These are phyloP conservation scores for Rutidosis leptorrhynchoides DNA, from an alignment of 129 eudicot species.

Conservation along the genomic window DNA sequence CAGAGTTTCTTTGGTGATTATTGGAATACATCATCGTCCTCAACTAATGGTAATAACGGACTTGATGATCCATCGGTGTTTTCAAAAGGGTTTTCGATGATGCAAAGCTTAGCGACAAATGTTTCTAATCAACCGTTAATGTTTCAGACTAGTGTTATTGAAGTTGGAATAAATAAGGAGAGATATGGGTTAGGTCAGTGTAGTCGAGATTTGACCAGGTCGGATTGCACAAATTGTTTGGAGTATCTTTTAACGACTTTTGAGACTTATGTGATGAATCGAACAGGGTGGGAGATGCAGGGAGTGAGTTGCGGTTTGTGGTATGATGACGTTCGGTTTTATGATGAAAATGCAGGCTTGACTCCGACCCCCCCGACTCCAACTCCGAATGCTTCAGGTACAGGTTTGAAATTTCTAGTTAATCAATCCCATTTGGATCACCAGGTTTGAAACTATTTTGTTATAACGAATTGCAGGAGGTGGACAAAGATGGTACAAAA, in stretches of 20 bases:
- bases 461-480: conserved; percentile 8
- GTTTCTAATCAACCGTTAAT: conserved; percentile 28
- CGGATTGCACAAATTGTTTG: conserved; percentile 29
- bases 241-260: conserved; percentile 16
- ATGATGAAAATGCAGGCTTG: background rate
- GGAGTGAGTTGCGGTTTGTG: conserved; percentile 37
- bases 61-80: conserved; percentile 27
- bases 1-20: conserved; percentile 19
- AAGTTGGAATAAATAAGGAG: conserved; percentile 17
- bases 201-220: conserved; percentile 28
- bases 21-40: conserved; percentile 12
- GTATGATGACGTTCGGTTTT: conserved; percentile 25
- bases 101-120: conserved; percentile 20
- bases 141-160: conserved; percentile 25
- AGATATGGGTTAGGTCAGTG: conserved; percentile 39
- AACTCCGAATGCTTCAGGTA: conserved; percentile 18
- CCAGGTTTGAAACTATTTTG: background rate
- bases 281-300: conserved; percentile 33
- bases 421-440: background rate
- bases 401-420: background rate
- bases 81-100: conserved; percentile 31
- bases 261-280: conserved; percentile 5
- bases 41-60: background rate
- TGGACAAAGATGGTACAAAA: conserved; percentile 19
- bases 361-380: conserved; percentile 8